Percentiles rank a stretch among this genome's conserved stretches.
These are phyloP conservation scores for Colletotrichum nymphaeae DNA, from an alignment of 2,329 filamentous ascomycete species.

Conservation along the genomic window DNA sequence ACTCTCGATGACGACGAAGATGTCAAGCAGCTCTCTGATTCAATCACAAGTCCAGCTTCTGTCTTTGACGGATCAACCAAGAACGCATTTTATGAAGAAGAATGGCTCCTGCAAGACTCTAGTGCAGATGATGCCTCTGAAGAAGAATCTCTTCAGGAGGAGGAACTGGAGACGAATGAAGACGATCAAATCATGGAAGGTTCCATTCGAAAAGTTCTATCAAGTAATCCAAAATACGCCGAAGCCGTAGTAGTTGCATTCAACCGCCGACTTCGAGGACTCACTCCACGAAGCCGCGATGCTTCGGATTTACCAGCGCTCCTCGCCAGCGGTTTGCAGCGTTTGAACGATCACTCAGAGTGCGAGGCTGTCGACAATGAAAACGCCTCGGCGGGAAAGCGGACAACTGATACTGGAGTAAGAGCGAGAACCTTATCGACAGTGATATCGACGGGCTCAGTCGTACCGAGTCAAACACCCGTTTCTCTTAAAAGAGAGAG, in stretches of 20 bases:
- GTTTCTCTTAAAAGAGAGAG: not conserved
- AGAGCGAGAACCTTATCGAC: not conserved
- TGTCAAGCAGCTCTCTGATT: not conserved
- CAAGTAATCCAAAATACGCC: not conserved
- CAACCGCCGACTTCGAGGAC: not conserved
- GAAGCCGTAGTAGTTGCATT: not conserved
- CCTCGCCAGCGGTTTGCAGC: not conserved
- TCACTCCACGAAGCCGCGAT: not conserved
- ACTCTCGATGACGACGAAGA: not conserved
- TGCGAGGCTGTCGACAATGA: not conserved
- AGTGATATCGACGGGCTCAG: not conserved
- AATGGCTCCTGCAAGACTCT: no score
- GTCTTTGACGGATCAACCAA: not conserved
- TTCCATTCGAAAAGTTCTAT: not conserved
- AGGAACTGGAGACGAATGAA: not conserved
- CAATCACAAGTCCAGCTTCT: not conserved
- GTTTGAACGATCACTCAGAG: not conserved
- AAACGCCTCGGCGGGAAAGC: not conserved
- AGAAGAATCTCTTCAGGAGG: not conserved
- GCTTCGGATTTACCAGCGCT: not conserved
- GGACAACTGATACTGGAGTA: not conserved
- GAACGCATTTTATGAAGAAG: no score
- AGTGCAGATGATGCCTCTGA: not conserved
- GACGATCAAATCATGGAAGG: no score
- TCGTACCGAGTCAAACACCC: no score